Evolutionary conservation across 1,139 yeast species (phyloP), one percentile per base, ranked within the genome.

Genomic region (Saccharomycopsis hybrid): DNA sequence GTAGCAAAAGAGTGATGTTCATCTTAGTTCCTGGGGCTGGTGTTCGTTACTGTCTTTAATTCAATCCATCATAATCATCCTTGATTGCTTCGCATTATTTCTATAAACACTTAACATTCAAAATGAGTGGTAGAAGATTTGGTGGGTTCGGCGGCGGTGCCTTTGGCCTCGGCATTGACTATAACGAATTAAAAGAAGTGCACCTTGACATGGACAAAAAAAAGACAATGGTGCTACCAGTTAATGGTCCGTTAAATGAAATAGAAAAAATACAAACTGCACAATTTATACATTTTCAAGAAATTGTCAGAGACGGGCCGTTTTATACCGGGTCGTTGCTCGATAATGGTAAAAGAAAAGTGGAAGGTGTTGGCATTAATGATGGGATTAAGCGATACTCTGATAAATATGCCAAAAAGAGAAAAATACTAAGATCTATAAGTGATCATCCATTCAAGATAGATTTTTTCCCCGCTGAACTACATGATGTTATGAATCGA

Each of bases 361-460:
- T 60, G 27, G 68, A 68, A 53, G 74, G 68, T 33, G 46, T 44
- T n/a, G 75, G 76, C 24, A 65, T 70, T 2, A 70, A 71, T 51
- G 77, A 83, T 61, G 88, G 88, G 0, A 76, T 86, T 41, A 78
- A 80, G 59, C 72, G 95, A 59, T 85, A 84, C 61, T 77, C 89
- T 2, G 95, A 86, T 63, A 74, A 72, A 60, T 86, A 83, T 63
- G 73, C 84, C 57, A 84, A 84, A 61, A 82, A 79, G 56, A 77
- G 86, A 52, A 82, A 78, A 60, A 76, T 82, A n/a, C 90, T 92
- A 1, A 74, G 84, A 51, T 81, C 94, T 2, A 77, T 85, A 18
- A 85, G 83, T 57, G 95, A 86, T 53, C 94, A 87, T 66, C 96
- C 96, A 1, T 88, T 83, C 62, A 76, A 76, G 55, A 59, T 77